Evolutionary conservation across 495 filamentous ascomycete species (phyloP), one percentile per base, ranked within the genome.

Genomic region (Copromyces sp.): DNA sequence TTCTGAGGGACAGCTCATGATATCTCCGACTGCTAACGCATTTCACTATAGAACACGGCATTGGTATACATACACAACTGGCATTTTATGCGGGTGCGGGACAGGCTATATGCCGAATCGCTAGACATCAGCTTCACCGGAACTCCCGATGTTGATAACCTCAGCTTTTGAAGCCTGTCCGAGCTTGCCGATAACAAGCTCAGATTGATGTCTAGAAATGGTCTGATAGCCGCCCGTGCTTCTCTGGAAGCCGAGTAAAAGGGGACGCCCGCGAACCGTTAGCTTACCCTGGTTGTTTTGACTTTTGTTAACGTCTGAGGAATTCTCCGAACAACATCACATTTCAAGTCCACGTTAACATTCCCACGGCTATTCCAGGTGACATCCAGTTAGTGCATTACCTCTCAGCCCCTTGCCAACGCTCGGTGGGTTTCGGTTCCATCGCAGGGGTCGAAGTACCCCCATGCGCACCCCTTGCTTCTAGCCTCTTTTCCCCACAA

Each of bases 261-360:
- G 53, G 53, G 16, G 29, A 16, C 24, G 53, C 12, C 53, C 53
- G 24, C 53, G 53, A 61, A 61, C 53, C 24, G 53, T 32, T 61
- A 61, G 53, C 24, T 61, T 32, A 32, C 53, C 53, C 53, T 61
- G 53, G 53, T 61, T 53, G 73, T 45, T 47, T 24, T 24, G 24
- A 24, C 24, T 24, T 24, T 68, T 45, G 14, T 35, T 32, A 14
- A 72, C 42, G 73, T 74, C 73, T 69, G 73, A 72, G 65, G 73
- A 74, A 74, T 69, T 74, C 69, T 70, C 73, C 73, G 73, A 72
- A 41, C 69, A 32, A 32, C 12, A 61, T 61, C 12, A 61, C 14
- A 32, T 16, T 24, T 2, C 4, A 24, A 29, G 9, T 12, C 45
- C 45, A 3, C 4, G 9, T 29, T 53, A 53, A 53, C 45, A 53